phyloP scores from a whole-genome alignment of 768 basidiomycete species.

The Mycena chlorophos region DNA sequence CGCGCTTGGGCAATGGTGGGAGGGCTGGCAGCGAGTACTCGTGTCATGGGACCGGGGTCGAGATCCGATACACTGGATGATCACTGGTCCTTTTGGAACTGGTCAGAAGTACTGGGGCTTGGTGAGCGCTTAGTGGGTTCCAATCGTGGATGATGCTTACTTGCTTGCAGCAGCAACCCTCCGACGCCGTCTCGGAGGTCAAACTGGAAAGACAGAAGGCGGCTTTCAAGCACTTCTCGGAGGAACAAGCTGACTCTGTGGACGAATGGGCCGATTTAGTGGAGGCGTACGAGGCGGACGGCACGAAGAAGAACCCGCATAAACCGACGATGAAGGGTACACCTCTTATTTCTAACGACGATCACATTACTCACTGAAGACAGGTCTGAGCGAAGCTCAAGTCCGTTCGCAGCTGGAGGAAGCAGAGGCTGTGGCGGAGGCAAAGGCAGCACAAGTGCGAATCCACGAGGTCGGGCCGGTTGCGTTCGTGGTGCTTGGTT shows the following conservation, averaged over 20 bases:
- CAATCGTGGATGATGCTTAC: not conserved
- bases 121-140: conserved; percentile 20
- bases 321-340: not conserved
- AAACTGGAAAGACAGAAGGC: not conserved
- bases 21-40: conserved; percentile 24
- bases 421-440: conserved; percentile 12
- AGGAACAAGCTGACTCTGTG: not conserved
- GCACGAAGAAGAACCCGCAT: not conserved
- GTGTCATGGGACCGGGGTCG: conserved; percentile 33
- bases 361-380: not conserved
- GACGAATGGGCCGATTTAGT: conserved; percentile 11
- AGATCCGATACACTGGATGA: conserved; percentile 36
- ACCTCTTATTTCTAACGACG: not conserved
- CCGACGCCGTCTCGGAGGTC: not conserved
- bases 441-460: not conserved
- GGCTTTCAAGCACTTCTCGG: not conserved
- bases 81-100: conserved; percentile 38
- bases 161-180: conserved; percentile 6
- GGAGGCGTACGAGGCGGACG: conserved; percentile 5
- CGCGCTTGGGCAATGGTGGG: conserved; percentile 33
- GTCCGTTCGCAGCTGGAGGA: conserved; percentile 16
- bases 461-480: conserved; percentile 22
- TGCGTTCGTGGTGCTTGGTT: conserved; percentile 11
- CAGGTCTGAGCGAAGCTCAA: conserved; percentile 17
- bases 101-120: conserved; percentile 28